Conservation (phyloP, 106 monocot genomes). For the Dioscorea dumetorum region DNA sequence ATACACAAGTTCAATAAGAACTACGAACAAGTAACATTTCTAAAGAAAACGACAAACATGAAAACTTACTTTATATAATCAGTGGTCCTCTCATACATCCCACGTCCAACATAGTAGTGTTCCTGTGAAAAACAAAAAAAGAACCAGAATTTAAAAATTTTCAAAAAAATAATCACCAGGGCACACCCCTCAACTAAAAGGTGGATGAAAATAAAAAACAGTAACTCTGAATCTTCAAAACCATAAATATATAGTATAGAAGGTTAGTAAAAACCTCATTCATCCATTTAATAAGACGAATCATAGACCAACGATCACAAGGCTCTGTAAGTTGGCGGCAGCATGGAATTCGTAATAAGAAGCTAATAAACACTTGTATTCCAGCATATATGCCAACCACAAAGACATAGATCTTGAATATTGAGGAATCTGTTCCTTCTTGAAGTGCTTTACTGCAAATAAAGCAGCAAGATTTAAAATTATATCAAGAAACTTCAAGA, state of each 20-base stretch:
- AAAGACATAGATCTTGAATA: conserved; percentile 84
- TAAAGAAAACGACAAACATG: background rate
- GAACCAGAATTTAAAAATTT: background rate
- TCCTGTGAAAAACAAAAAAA: conserved; percentile 45
- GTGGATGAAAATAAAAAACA: background rate
- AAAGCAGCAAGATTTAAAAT: conserved; percentile 1
- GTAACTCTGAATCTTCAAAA: background rate
- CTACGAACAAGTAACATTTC: too few species aligned
- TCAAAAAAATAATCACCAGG: background rate
- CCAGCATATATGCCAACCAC: conserved; percentile 72
- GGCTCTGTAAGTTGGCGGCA: conserved; percentile 52
- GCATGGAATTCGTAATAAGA: conserved; percentile 58
- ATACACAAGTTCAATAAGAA: too few species aligned
- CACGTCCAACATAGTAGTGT: conserved; percentile 88
- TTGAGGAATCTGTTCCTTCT: conserved; percentile 46
- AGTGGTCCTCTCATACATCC: conserved; percentile 73
- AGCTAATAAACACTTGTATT: conserved; percentile 48
- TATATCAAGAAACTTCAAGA: background rate
- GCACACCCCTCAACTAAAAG: background rate
- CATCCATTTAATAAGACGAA: conserved; percentile 86
- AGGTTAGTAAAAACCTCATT: conserved; percentile 53
- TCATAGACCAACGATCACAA: conserved; percentile 69
- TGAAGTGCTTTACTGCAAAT: conserved; percentile 65
- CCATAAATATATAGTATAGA: background rate
- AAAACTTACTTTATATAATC: conserved; percentile 71